Conservation (phyloP, 441 rosid genomes). For the Croton setiger region DNA sequence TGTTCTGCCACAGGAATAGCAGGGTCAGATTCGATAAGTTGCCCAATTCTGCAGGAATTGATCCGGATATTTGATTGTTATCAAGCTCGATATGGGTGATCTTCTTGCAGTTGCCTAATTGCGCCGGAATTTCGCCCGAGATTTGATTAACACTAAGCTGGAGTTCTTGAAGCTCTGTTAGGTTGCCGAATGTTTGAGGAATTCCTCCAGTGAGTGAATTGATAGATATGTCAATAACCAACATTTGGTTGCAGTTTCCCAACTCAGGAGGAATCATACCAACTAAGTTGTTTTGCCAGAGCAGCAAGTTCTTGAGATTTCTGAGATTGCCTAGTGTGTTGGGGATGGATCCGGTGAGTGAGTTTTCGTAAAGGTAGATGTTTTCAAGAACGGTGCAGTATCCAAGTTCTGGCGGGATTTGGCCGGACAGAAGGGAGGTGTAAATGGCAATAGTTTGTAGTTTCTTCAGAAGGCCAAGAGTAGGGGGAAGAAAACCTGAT, state of each 20-base stretch:
- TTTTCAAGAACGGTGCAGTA: constrained; percentile 69
- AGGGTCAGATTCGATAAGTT: constrained; percentile 48
- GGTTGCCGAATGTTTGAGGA: constrained; percentile 62
- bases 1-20: constrained; percentile 65
- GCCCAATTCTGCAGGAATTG: constrained; percentile 53
- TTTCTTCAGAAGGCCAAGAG: constrained; percentile 59
- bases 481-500: constrained; percentile 71
- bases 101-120: constrained; percentile 54
- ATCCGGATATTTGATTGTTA: constrained; percentile 66
- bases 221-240: constrained; percentile 40
- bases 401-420: constrained; percentile 72
- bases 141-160: constrained; percentile 82
- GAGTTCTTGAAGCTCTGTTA: constrained; percentile 69
- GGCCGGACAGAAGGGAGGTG: constrained; percentile 71
- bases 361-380: constrained; percentile 82
- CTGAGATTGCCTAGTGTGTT: constrained; percentile 66
- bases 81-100: constrained; percentile 72
- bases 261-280: constrained; percentile 67
- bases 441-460: constrained; percentile 79
- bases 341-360: constrained; percentile 76
- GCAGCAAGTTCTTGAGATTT: constrained; percentile 45
- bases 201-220: constrained; percentile 74
- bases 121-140: constrained; percentile 67
- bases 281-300: constrained; percentile 75
- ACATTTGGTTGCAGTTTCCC: constrained; percentile 59